phyloP scores from a whole-genome alignment of 2,329 filamentous ascomycete species.

The Aspergillus neotritici region DNA sequence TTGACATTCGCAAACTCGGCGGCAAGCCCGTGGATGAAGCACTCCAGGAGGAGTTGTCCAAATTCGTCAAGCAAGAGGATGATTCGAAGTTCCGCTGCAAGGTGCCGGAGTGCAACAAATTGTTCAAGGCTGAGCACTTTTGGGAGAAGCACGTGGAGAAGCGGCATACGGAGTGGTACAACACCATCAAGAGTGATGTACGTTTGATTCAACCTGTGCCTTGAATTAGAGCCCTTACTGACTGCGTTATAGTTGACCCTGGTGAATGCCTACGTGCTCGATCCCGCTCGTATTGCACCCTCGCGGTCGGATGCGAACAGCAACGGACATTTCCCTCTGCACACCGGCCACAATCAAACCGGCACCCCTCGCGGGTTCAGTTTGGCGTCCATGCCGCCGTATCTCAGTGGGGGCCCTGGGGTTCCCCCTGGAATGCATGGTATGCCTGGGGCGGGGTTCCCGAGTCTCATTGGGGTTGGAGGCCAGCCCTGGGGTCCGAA shows the following conservation, averaged over 20 bases:
- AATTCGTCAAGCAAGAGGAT: slow-evolving; percentile 94
- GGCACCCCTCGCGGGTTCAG: slow-evolving; percentile 93
- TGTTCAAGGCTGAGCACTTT: slow-evolving; percentile 96
- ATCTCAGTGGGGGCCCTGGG: slow-evolving; percentile 44
- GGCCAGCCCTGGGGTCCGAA: slow-evolving; percentile 26
- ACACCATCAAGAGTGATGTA: slow-evolving; percentile 76
- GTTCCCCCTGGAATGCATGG: slow-evolving; percentile 33
- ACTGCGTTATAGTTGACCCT: slow-evolving; percentile 63
- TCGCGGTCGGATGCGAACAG: slow-evolving; percentile 90
- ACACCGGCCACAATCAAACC: slow-evolving; percentile 66
- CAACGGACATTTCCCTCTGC: slow-evolving; percentile 87
- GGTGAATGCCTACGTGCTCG: slow-evolving; percentile 89
- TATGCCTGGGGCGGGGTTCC: slow-evolving; percentile 24
- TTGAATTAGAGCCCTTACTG: slow-evolving; percentile 20
- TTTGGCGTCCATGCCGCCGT: slow-evolving; percentile 64
- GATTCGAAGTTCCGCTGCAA: slow-evolving; percentile 96
- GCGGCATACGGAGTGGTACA: slow-evolving; percentile 82
- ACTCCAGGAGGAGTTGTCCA: slow-evolving; percentile 75
- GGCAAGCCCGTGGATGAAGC: slow-evolving; percentile 83
- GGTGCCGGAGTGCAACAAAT: slow-evolving; percentile 88
- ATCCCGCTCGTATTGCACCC: slow-evolving; percentile 89
- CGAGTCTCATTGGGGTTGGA: slow-evolving; percentile 29
- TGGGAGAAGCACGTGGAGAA: slow-evolving; percentile 99
- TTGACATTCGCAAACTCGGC: slow-evolving; percentile 83
- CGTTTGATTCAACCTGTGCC: slow-evolving; percentile 33